Evolutionary conservation across 2,329 filamentous ascomycete genomes (phyloP), one percentile per base, ranked within the genome.

Genomic region (Aspergillus glaucus): DNA sequence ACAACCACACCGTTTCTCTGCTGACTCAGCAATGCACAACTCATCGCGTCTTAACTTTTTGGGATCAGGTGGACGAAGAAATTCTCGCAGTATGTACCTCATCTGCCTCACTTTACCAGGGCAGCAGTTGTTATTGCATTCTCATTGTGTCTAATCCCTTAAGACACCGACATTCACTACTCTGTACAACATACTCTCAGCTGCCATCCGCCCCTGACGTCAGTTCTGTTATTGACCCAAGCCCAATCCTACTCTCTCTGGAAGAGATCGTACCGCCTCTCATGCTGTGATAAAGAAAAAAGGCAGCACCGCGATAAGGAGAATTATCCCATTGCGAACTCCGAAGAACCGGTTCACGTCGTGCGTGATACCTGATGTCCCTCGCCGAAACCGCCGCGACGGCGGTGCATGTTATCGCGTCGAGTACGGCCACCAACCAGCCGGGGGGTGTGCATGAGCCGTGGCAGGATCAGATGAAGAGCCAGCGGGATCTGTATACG

Each of bases 401-500:
- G 37, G 51, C 59, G 32, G 47, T 56, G 39, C 48, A 57, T 30
- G 55, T 58, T 6, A 55, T 57, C 9, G 52, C 61, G 21, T 50
- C 51, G 43, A 57, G 57, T 22, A 53, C 55, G 30, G 51, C 55
- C 22, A 52, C 49, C 17, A 55, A 60, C n/a, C 47, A 48, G 9
- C 47, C 56, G 10, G 55, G 55, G 15, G 55, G 51, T 15, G 52
- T 54, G 24, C 50, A 51, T 19, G 58, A 53, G 22, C 55, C 50
- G 34, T 69, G 61, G 60, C 55, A 49, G 28, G 63, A 67, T 49
- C 68, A 66, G 51, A 55, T 60, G 10, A 56, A 54, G 45, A 57
- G 61, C 10, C 65, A 64, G 47, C 67, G 70, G 44, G 70, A 74
- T 58, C 53, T 73, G 50, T 67, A 66, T 44, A 72, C 72, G 14